Evolutionary conservation across 495 filamentous ascomycete genomes (phyloP).

Genomic region (Hypomontagnella monticulosa): DNA sequence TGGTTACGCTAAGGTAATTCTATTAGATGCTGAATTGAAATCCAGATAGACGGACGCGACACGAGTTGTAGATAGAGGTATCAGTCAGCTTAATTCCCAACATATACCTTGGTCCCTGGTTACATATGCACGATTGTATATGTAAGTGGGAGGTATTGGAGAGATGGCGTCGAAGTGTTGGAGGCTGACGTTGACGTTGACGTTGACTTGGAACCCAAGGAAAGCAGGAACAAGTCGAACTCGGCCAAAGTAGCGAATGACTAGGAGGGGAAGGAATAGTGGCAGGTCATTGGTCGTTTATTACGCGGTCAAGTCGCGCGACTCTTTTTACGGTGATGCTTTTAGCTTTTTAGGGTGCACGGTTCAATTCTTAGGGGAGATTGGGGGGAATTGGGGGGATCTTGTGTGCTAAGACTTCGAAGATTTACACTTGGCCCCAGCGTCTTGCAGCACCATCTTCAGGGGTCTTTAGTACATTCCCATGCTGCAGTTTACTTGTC

Average conservation of each 20-base stretch:
- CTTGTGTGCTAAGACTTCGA: conserved; percentile 29
- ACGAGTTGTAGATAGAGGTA: not conserved
- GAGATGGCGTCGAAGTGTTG: not conserved
- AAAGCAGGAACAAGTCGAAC: conserved; percentile 25
- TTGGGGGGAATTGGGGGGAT: conserved; percentile 1
- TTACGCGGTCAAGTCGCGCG: conserved; percentile 43
- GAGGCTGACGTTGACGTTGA: conserved; percentile 17
- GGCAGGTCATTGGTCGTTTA: conserved; percentile 38
- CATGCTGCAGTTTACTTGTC: not conserved
- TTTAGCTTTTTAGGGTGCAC: conserved; percentile 3
- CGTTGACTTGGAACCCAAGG: conserved; percentile 15
- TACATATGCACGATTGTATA: not conserved
- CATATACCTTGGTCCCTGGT: not conserved
- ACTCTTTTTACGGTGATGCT: conserved; percentile 3
- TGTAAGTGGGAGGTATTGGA: not conserved
- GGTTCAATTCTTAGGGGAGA: not conserved
- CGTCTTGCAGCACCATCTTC: conserved; percentile 21
- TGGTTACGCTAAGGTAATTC: not conserved
- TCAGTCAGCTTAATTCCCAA: not conserved
- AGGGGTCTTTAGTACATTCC: conserved; percentile 9
- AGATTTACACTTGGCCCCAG: conserved; percentile 27
- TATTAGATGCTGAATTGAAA: conserved; percentile 1
- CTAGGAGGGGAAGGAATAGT: conserved; percentile 34
- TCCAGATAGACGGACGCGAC: conserved; percentile 6
- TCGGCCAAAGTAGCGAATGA: conserved; percentile 25